A percentile compares a stretch with the other conserved stretches of the same genome.
These are phyloP conservation scores for Ascoidea rubescens DNA, from an alignment of 805 yeast genomes.

Conservation along the genomic window DNA sequence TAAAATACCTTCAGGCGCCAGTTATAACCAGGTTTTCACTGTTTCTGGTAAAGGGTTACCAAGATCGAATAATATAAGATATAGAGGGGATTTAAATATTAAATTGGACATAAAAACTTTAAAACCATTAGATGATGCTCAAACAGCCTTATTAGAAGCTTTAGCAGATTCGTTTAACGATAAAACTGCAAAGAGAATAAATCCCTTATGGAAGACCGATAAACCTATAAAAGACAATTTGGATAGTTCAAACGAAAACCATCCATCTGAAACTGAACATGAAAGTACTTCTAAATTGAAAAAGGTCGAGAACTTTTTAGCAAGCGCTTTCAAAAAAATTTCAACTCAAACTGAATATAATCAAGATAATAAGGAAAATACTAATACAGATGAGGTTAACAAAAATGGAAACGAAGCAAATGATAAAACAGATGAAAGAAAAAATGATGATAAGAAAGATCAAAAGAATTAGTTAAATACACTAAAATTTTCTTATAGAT, in stretches of 20 bases:
- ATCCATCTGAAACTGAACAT: neutral
- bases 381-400: neutral
- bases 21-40: slow-evolving; percentile 55
- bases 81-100: slow-evolving; percentile 74
- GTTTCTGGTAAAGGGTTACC: slow-evolving; percentile 89
- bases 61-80: slow-evolving; percentile 29
- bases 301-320: slow-evolving; percentile 38
- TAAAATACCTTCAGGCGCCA: slow-evolving; percentile 76
- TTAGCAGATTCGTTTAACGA: slow-evolving; percentile 87
- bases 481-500: too few relatives aligned
- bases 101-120: slow-evolving; percentile 55
- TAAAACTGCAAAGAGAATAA: slow-evolving; percentile 57
- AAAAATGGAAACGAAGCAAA: neutral
- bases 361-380: too few relatives aligned
- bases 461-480: too few relatives aligned
- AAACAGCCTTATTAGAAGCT: slow-evolving; percentile 82
- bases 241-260: neutral
- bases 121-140: slow-evolving; percentile 70
- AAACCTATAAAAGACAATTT: neutral
- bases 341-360: slow-evolving; percentile 12
- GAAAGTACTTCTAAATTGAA: slow-evolving; percentile 34
- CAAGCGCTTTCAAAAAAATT: slow-evolving; percentile 33
- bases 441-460: neutral
- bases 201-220: slow-evolving; percentile 22
- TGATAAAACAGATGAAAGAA: neutral